Conservation (phyloP, 1,284 basidiomycete species). For the Cryptococcus sp. region DNA sequence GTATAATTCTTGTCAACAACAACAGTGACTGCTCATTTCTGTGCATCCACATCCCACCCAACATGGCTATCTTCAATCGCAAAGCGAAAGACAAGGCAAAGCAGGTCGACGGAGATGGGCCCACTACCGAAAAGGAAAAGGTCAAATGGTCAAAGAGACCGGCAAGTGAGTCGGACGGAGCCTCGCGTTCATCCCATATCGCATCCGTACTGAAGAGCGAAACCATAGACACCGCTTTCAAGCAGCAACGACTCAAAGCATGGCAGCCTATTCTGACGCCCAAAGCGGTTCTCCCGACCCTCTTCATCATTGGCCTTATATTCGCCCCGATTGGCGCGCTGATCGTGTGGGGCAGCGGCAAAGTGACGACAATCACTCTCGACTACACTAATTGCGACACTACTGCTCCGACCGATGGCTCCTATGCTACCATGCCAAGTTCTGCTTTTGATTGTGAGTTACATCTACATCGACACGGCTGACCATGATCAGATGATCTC, state of each 20-base stretch:
- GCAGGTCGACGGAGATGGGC: conserved; percentile 32
- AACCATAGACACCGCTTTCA: conserved; percentile 86
- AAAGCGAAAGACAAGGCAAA: conserved; percentile 37
- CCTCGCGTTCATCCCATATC: too few relatives aligned
- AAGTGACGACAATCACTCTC: conserved; percentile 89
- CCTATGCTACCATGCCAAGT: conserved; percentile 64
- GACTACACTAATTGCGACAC: conserved; percentile 91
- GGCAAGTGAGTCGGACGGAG: conserved; percentile 66
- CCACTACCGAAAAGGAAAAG: conserved; percentile 64
- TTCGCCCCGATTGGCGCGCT: conserved; percentile 96
- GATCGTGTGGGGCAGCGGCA: conserved; percentile 81
- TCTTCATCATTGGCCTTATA: conserved; percentile 90
- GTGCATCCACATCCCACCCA: conserved; percentile 1
- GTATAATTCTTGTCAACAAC: not conserved
- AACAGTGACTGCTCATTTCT: not conserved
- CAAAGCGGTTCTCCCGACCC: conserved; percentile 91
- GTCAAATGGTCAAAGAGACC: conserved; percentile 84
- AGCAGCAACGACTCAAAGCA: conserved; percentile 98
- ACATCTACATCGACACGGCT: not conserved
- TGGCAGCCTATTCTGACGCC: conserved; percentile 99
- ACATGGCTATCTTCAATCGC: conserved; percentile 50
- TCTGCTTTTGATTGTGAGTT: conserved; percentile 69
- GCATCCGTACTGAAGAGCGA: too few relatives aligned
- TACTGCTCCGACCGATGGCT: conserved; percentile 58
- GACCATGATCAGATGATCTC: conserved; percentile 35